phyloP scores from a whole-genome alignment of 345 rosid genomes.

The Camelina laxa region DNA sequence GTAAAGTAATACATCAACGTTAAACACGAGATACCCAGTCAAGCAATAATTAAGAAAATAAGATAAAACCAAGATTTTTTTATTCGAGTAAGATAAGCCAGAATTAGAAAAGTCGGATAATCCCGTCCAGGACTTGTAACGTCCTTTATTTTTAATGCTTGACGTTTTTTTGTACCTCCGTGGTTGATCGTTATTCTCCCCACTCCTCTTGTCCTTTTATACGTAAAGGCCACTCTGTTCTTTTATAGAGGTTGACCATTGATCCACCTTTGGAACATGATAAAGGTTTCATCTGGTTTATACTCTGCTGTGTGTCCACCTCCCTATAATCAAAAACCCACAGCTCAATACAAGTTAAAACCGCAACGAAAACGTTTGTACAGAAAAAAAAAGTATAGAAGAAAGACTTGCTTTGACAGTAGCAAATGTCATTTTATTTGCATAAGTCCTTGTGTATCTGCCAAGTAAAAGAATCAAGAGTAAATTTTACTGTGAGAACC shows the following conservation, averaged over 20 bases:
- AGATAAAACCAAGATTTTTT: too few relatives aligned
- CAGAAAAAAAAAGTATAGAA: neutral
- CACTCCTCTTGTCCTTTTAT: neutral
- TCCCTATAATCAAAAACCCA: slow-evolving; percentile 49
- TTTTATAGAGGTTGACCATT: slow-evolving; percentile 32
- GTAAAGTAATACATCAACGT: too few relatives aligned
- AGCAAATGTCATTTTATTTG: slow-evolving; percentile 69
- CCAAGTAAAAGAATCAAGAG: neutral
- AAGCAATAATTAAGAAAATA: too few relatives aligned
- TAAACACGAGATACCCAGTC: too few relatives aligned
- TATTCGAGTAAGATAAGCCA: too few relatives aligned
- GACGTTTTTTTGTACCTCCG: too few relatives aligned
- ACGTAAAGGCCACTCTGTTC: neutral
- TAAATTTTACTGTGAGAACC: neutral
- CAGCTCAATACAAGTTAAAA: slow-evolving; percentile 3
- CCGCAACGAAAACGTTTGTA: neutral
- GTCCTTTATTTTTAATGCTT: too few relatives aligned
- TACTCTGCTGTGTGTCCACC: slow-evolving; percentile 67
- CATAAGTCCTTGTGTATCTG: slow-evolving; percentile 68
- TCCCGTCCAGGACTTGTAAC: too few relatives aligned
- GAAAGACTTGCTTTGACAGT: slow-evolving; percentile 57
- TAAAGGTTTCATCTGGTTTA: slow-evolving; percentile 51
- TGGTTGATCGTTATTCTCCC: too few relatives aligned
- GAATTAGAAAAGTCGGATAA: too few relatives aligned
- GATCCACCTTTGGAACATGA: slow-evolving; percentile 51